Base-by-base conservation (phyloP, 805 yeast genomes). In the Brettanomyces sp. region DNA sequence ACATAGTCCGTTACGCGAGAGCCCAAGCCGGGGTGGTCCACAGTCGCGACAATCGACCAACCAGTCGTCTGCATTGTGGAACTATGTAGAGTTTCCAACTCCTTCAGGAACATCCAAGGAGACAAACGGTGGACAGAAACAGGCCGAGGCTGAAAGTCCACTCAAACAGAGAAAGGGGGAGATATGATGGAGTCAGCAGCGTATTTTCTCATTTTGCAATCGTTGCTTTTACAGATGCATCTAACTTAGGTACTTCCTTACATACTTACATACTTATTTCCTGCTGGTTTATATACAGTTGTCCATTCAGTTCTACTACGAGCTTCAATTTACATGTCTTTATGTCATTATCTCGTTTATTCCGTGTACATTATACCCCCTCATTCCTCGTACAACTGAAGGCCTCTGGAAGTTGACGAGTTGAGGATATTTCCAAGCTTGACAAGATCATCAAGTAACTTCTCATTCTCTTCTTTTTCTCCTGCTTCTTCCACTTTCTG, bases 41-140 rank as follows among this genome's bases (percentile, higher is more conserved):
- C 70, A 60, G 57, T 67, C 65, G 38, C 60, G 59, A 68, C 62
- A 63, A 67, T 66, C 76, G 64, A 66, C 58, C 5, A 73, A 67
- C 42, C 77, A 83, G 30, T 86, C 95, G 1, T 98, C 98, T 1
- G 96, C 95, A 14, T 77, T 90, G 48, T 87, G 96, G 97, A 86
- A 85, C 59, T 81, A 86, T 66, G 87, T 90, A 57, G 96, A 89
- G 56, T 80, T 90, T 43, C 66, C 71, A 11, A 64, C 67, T 1
- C 67, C 68, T 2, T 41, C 63, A 36, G 66, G 62, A 8, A 61
- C 50, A 6, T 36, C 35, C 23, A 12, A n/a, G 7, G 37, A 28
- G 11, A 6, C 32, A 7, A 6, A 12, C 44, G 14, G 48, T 30
- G 35, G 44, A 37, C 30, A 45, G 39, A 5, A 43, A 42, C 25